These are phyloP conservation scores for Apophysomyces sp. DNA, from an alignment of 371 early-diverging fungal species.

Conservation along the genomic window DNA sequence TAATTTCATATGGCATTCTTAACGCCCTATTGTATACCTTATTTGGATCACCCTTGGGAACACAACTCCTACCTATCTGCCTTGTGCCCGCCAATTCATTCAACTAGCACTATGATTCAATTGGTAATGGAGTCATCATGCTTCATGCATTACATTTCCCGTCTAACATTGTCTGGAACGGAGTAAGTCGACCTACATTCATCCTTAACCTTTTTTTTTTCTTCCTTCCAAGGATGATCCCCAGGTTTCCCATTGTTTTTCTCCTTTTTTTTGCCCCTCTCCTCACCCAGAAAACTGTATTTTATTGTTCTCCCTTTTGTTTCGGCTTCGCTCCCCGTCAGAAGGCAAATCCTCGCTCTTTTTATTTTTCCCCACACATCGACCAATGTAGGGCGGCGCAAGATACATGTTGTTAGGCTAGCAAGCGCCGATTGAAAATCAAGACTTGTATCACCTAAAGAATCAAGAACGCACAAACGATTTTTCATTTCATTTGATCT, in stretches of 20 bases:
- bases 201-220: not conserved
- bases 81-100: slow-evolving; percentile 2
- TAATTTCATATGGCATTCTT: not conserved
- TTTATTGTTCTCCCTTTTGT: not conserved
- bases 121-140: not conserved
- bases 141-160: not conserved
- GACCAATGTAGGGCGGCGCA: not conserved
- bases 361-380: not conserved
- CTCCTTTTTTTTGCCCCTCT: not conserved
- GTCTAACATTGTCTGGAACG: not conserved
- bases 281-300: not conserved
- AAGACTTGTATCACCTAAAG: not conserved
- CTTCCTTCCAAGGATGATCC: not conserved
- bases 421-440: not conserved
- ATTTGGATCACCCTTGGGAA: not conserved
- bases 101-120: not conserved
- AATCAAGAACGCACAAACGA: not conserved
- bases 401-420: too few relatives aligned
- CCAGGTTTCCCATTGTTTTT: not conserved
- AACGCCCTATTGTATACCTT: slow-evolving; percentile 2
- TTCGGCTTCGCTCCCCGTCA: not conserved
- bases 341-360: not conserved
- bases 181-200: not conserved
- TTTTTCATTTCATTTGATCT: not conserved
- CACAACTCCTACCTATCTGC: not conserved